Percentiles rank a stretch among this genome's conserved stretches.
These are phyloP conservation scores for Colletotrichum simmondsii DNA, from an alignment of 2,329 filamentous ascomycete genomes.

Conservation along the genomic window DNA sequence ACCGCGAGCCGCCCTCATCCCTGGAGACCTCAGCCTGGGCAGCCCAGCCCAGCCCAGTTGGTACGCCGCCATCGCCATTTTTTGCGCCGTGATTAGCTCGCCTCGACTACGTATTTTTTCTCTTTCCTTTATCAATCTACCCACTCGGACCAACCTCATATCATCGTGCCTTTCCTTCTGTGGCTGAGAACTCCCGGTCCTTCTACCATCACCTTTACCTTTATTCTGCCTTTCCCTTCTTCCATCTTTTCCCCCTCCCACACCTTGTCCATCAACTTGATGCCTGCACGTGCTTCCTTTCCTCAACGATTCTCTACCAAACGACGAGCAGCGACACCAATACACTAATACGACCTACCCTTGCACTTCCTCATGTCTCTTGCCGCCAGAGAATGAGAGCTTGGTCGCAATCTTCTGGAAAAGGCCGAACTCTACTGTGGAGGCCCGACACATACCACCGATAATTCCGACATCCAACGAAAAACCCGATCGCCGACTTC, in stretches of 20 bases:
- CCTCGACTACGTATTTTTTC: background rate
- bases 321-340: background rate
- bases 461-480: slow-evolving; percentile 8
- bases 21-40: slow-evolving; percentile 15
- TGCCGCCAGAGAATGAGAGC: slow-evolving; percentile 31
- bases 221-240: background rate
- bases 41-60: background rate
- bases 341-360: background rate
- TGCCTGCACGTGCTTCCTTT: background rate
- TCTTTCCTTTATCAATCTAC: slow-evolving; percentile 30
- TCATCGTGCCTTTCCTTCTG: slow-evolving; percentile 10
- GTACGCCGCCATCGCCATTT: slow-evolving; percentile 3
- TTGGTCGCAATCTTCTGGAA: slow-evolving; percentile 29
- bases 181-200: background rate
- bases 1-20: slow-evolving; percentile 22
- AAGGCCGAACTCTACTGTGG: slow-evolving; percentile 31
- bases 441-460: slow-evolving; percentile 31
- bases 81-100: slow-evolving; percentile 1
- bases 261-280: background rate
- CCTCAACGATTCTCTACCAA: background rate
- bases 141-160: slow-evolving; percentile 15
- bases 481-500: background rate
- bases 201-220: background rate
- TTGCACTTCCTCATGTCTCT: slow-evolving; percentile 16
- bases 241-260: background rate